phyloP scores from a whole-genome alignment of 2,329 filamentous ascomycete genomes.

The Alternaria solani region DNA sequence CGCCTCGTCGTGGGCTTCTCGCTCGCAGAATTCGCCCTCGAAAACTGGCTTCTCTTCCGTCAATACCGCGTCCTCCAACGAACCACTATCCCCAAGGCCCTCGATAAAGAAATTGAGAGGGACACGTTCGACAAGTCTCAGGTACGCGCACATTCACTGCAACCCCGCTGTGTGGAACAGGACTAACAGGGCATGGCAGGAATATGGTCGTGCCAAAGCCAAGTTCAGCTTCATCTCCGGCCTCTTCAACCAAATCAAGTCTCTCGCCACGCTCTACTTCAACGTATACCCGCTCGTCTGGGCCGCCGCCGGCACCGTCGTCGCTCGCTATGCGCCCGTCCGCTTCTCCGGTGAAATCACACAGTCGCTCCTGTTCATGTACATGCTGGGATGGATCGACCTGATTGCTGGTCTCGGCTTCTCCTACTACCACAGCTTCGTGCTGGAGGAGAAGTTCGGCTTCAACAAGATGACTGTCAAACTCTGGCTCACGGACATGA shows the following conservation, averaged over 20 bases:
- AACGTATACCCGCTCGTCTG: constrained; percentile 92
- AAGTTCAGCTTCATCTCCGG: constrained; percentile 83
- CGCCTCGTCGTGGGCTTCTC: constrained; percentile 94
- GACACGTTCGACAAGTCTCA: constrained; percentile 95
- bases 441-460: constrained; percentile 94
- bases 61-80: constrained; percentile 88
- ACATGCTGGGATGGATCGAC: constrained; percentile 83
- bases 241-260: constrained; percentile 87
- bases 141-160: constrained; percentile 39
- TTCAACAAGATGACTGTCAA: constrained; percentile 98
- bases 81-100: constrained; percentile 81
- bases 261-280: constrained; percentile 86
- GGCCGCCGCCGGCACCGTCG: constrained; percentile 77
- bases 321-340: constrained; percentile 76
- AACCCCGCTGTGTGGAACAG: background rate
- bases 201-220: constrained; percentile 94
- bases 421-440: constrained; percentile 91
- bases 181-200: constrained; percentile 52
- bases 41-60: constrained; percentile 85
- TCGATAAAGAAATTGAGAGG: constrained; percentile 86
- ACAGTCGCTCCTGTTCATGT: constrained; percentile 91
- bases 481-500: constrained; percentile 86
- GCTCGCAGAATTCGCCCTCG: constrained; percentile 86
- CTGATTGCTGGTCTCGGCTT: constrained; percentile 81
- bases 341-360: constrained; percentile 91